Evolutionary conservation across 768 basidiomycete species (phyloP).

Genomic region (Fomitopsis pulvina): DNA sequence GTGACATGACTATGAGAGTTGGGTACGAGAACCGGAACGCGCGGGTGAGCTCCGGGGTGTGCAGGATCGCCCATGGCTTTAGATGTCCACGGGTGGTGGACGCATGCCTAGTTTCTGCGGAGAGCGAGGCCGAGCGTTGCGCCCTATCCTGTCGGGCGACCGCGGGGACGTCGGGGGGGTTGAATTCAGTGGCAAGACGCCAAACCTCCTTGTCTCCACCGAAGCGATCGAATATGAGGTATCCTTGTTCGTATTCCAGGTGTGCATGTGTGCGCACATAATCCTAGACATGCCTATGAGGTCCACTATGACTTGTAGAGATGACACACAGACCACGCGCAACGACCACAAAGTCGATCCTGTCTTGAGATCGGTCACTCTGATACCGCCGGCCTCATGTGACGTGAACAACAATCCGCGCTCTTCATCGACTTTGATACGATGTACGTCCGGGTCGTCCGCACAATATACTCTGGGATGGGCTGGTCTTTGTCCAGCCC

Average conservation of each 20-base stretch:
- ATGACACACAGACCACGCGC: slow-evolving; percentile 33
- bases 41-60: slow-evolving; percentile 32
- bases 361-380: slow-evolving; percentile 47
- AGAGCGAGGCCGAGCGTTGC: slow-evolving; percentile 18
- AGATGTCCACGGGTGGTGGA: slow-evolving; percentile 43
- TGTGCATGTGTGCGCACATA: slow-evolving; percentile 57
- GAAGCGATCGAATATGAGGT: slow-evolving; percentile 59
- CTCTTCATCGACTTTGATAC: slow-evolving; percentile 70
- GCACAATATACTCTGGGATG: slow-evolving; percentile 26
- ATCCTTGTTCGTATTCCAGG: slow-evolving; percentile 68
- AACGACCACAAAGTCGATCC: slow-evolving; percentile 58
- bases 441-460: slow-evolving; percentile 44
- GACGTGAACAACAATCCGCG: slow-evolving; percentile 57
- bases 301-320: slow-evolving; percentile 5
- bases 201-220: slow-evolving; percentile 64
- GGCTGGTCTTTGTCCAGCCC: slow-evolving; percentile 48
- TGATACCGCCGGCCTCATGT: slow-evolving; percentile 40
- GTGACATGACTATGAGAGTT: slow-evolving; percentile 45
- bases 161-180: neutral
- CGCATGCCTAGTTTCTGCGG: slow-evolving; percentile 14
- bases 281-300: slow-evolving; percentile 24
- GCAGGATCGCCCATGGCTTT: slow-evolving; percentile 53
- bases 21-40: slow-evolving; percentile 71
- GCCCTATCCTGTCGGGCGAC: slow-evolving; percentile 17
- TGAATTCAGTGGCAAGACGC: slow-evolving; percentile 36